These are phyloP conservation scores for Alternaria infectoria DNA, from an alignment of 2,329 filamentous ascomycete species.

Conservation along the genomic window DNA sequence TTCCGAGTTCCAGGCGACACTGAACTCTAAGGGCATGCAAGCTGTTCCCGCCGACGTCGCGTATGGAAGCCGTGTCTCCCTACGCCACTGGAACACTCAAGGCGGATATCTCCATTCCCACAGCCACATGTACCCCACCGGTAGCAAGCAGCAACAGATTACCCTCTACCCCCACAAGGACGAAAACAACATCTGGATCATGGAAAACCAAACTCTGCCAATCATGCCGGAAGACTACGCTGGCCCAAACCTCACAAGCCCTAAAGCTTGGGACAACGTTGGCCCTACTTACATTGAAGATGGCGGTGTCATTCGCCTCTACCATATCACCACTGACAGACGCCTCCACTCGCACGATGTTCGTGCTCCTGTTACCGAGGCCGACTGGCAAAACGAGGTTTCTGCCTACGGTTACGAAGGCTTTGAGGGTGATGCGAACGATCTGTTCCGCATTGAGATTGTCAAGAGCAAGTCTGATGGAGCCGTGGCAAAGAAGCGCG, in stretches of 20 bases:
- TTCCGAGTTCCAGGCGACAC: slow-evolving; percentile 95
- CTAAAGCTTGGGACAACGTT: slow-evolving; percentile 80
- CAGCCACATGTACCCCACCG: slow-evolving; percentile 94
- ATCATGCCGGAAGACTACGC: slow-evolving; percentile 70
- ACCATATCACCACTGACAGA: slow-evolving; percentile 82
- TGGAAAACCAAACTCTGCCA: slow-evolving; percentile 91
- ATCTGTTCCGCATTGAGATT: slow-evolving; percentile 94
- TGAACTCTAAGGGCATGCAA: slow-evolving; percentile 96
- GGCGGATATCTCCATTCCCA: slow-evolving; percentile 98
- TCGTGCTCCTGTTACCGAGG: slow-evolving; percentile 58
- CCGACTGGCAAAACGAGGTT: slow-evolving; percentile 89
- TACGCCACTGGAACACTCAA: slow-evolving; percentile 96
- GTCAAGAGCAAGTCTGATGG: slow-evolving; percentile 86
- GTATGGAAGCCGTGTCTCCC: slow-evolving; percentile 81
- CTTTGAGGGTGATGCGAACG: slow-evolving; percentile 95
- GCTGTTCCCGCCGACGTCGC: slow-evolving; percentile 92
- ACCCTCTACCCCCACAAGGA: slow-evolving; percentile 99
- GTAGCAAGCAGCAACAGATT: slow-evolving; percentile 98
- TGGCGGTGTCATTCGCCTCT: slow-evolving; percentile 80
- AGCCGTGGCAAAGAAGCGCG: slow-evolving; percentile 76
- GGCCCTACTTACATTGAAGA: slow-evolving; percentile 75
- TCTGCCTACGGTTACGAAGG: slow-evolving; percentile 98
- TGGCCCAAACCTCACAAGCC: slow-evolving; percentile 79
- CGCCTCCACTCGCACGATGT: slow-evolving; percentile 96
- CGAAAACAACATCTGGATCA: slow-evolving; percentile 92